These are phyloP conservation scores for Fusarium equiseti DNA, from an alignment of 2,329 filamentous ascomycete genomes.

Conservation along the genomic window DNA sequence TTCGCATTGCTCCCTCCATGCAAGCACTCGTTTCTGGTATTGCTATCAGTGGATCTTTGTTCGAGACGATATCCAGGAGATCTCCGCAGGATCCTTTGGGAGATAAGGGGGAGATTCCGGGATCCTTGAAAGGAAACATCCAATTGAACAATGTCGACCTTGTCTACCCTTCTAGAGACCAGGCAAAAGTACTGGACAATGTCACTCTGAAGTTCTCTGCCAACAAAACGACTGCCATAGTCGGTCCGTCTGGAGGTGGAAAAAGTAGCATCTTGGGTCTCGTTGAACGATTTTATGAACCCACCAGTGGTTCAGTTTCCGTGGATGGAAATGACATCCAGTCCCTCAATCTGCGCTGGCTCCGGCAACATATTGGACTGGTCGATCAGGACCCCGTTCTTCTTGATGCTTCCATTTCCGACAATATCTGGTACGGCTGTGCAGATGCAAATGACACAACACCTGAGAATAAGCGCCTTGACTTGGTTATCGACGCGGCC, in stretches of 20 bases:
- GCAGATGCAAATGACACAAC: slow-evolving; percentile 1
- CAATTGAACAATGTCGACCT: slow-evolving; percentile 59
- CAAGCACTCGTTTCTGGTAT: background rate
- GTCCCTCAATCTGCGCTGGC: slow-evolving; percentile 58
- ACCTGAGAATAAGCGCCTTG: slow-evolving; percentile 3
- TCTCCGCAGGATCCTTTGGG: slow-evolving; percentile 51
- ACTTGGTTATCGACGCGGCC: background rate
- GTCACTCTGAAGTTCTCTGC: slow-evolving; percentile 55
- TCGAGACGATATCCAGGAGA: background rate
- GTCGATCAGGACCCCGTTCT: slow-evolving; percentile 62
- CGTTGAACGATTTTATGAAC: slow-evolving; percentile 66
- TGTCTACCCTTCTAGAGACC: slow-evolving; percentile 64
- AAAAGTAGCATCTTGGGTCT: slow-evolving; percentile 64
- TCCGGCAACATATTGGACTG: slow-evolving; percentile 60
- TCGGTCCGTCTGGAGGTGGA: slow-evolving; percentile 65
- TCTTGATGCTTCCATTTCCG: slow-evolving; percentile 59
- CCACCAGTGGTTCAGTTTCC: slow-evolving; percentile 54
- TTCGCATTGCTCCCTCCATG: slow-evolving; percentile 47
- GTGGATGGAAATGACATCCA: slow-evolving; percentile 52
- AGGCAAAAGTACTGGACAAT: slow-evolving; percentile 53
- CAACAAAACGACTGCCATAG: slow-evolving; percentile 62
- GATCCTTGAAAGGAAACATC: slow-evolving; percentile 52
- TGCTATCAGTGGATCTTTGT: background rate
- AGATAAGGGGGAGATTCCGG: slow-evolving; percentile 46
- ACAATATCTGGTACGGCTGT: slow-evolving; percentile 47